Conservation (phyloP, 176 grass and related monocot species). For the Rhynchospora tenuis region DNA sequence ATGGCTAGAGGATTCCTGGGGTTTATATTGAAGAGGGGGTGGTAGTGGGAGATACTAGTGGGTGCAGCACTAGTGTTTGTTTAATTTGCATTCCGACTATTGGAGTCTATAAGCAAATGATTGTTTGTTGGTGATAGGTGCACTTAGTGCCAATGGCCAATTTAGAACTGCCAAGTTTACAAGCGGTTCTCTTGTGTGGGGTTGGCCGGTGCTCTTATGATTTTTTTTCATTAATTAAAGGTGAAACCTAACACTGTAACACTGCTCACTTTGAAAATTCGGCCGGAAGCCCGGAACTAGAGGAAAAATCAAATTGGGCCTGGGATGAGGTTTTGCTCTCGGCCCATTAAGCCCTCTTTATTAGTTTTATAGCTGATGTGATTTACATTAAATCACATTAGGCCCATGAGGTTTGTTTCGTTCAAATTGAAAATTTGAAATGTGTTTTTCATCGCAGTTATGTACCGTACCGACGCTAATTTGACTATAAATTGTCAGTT, state of each 20-base stretch:
- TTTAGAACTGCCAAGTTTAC: conserved; percentile 1
- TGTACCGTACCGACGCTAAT: too few species aligned
- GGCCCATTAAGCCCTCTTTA: background rate
- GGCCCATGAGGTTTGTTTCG: too few species aligned
- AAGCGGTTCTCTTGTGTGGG: background rate
- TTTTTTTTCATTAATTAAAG: background rate
- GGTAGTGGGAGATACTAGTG: conserved; percentile 19
- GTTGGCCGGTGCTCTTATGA: background rate
- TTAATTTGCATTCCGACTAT: background rate
- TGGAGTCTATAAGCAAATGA: background rate
- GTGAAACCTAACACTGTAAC: background rate
- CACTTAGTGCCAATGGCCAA: conserved; percentile 5
- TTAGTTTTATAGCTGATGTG: background rate
- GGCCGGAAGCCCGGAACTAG: too few species aligned
- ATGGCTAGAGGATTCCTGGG: background rate
- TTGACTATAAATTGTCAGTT: too few species aligned
- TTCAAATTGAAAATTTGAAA: background rate
- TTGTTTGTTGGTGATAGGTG: conserved; percentile 10
- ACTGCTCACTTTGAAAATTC: background rate
- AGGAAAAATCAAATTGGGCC: too few species aligned
- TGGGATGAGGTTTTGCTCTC: background rate
- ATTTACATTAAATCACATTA: too few species aligned
- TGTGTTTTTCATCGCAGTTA: background rate
- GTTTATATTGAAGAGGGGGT: conserved; percentile 6
- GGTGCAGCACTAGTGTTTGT: conserved; percentile 9